A percentile compares a stretch with the other conserved stretches of the same genome.
Evolutionary conservation across 768 basidiomycete species (phyloP).

Genomic region (Lactarius psammicola): DNA sequence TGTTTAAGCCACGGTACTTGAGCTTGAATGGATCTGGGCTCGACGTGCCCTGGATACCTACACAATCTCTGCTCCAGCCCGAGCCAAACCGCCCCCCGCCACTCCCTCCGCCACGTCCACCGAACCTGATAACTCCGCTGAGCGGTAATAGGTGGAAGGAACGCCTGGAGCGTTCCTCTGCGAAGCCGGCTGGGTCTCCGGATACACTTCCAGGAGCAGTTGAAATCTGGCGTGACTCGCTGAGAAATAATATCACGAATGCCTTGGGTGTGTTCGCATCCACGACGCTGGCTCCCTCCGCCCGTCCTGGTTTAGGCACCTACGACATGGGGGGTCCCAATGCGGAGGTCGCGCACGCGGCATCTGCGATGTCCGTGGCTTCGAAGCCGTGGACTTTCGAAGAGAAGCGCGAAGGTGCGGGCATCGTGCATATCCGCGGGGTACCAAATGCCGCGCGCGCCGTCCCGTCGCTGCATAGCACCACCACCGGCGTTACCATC

Average conservation of each 20-base stretch:
- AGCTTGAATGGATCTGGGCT: conserved; percentile 37
- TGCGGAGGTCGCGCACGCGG: background rate
- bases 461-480: background rate
- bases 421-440: conserved; percentile 40
- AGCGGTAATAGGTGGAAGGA: conserved; percentile 20
- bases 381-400: conserved; percentile 43
- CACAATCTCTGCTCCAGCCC: background rate
- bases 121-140: background rate
- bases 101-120: background rate
- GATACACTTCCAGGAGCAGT: background rate
- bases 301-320: background rate
- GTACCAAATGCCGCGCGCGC: background rate
- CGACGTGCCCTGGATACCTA: conserved; percentile 36
- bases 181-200: background rate
- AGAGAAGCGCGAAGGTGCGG: conserved; percentile 41
- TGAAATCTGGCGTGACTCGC: conserved; percentile 26
- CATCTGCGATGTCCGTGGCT: conserved; percentile 6
- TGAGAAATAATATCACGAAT: conserved; percentile 24
- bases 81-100: background rate
- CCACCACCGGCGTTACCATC: background rate
- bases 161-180: conserved; percentile 20
- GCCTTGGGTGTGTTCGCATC: conserved; percentile 21
- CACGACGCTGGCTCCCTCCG: background rate
- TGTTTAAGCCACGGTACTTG: conserved; percentile 37
- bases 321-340: conserved; percentile 2